Conservation (phyloP, 331 rosid species). For the Telfairia occidentalis region DNA sequence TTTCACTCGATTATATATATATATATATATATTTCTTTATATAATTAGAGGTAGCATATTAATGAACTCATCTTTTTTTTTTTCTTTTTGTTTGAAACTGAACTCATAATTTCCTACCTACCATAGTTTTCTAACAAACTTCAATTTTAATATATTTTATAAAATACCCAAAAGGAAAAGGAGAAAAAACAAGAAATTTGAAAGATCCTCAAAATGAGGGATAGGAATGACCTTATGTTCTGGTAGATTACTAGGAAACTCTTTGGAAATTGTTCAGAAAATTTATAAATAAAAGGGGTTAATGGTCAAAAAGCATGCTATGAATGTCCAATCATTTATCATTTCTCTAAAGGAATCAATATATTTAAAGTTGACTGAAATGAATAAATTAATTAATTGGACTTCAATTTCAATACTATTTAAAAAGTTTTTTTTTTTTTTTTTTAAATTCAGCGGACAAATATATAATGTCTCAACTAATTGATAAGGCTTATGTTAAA, state of each 20-base stretch:
- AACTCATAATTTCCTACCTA: not conserved
- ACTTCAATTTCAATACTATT: no score
- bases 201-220: not conserved
- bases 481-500: no score
- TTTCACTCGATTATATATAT: no score
- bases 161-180: not conserved
- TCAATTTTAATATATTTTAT: no score
- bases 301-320: not conserved
- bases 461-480: no score
- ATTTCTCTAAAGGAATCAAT: not conserved
- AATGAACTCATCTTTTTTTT: no score
- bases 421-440: no score
- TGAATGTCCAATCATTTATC: not conserved
- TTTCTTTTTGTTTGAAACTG: no score
- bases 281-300: not conserved
- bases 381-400: not conserved
- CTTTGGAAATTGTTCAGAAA: not conserved
- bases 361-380: not conserved
- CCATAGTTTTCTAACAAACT: not conserved
- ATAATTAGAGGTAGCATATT: no score
- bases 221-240: not conserved
- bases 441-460: no score
- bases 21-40: no score
- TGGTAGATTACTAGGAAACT: not conserved
- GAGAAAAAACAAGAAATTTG: not conserved